Evolutionary conservation across 2,329 filamentous ascomycete genomes (phyloP).

Genomic region (Juglanconis juglandina): DNA sequence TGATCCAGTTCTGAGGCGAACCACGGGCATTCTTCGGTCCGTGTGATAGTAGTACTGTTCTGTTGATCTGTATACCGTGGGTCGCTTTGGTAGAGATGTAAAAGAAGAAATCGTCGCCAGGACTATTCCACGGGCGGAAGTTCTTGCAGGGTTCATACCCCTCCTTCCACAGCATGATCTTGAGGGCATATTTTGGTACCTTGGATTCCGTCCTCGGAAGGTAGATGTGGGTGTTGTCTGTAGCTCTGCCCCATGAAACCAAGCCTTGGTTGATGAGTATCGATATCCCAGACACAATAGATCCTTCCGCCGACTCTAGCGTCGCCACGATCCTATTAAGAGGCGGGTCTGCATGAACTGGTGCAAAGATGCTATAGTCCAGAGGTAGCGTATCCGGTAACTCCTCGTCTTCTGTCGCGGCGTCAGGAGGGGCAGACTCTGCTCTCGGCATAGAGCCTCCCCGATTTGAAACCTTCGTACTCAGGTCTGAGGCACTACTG

Average conservation of each 20-base stretch:
- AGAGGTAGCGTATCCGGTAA: conserved; percentile 36
- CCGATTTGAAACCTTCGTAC: conserved; percentile 2
- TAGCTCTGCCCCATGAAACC: conserved; percentile 74
- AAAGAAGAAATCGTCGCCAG: conserved; percentile 60
- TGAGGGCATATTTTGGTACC: conserved; percentile 79
- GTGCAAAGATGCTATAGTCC: conserved; percentile 34
- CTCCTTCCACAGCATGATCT: conserved; percentile 70
- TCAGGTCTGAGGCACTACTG: conserved; percentile 7
- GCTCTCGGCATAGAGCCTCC: background rate
- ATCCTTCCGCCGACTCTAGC: conserved; percentile 63
- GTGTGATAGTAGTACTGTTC: conserved; percentile 57
- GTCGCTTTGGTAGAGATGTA: conserved; percentile 78
- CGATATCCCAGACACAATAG: conserved; percentile 59
- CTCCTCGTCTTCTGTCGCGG: conserved; percentile 10
- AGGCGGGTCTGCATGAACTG: conserved; percentile 28
- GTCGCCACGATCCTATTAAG: conserved; percentile 55
- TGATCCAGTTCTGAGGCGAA: conserved; percentile 60
- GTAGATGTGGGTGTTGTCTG: conserved; percentile 66
- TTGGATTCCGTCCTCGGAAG: conserved; percentile 60
- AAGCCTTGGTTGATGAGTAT: conserved; percentile 65
- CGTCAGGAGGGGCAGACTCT: background rate
- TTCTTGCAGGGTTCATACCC: conserved; percentile 60
- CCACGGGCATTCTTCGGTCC: conserved; percentile 51
- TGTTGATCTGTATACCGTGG: conserved; percentile 74
- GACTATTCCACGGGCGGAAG: conserved; percentile 48